Evolutionary conservation across 495 filamentous ascomycete genomes (phyloP).

Genomic region (Elasticomyces elasticus): DNA sequence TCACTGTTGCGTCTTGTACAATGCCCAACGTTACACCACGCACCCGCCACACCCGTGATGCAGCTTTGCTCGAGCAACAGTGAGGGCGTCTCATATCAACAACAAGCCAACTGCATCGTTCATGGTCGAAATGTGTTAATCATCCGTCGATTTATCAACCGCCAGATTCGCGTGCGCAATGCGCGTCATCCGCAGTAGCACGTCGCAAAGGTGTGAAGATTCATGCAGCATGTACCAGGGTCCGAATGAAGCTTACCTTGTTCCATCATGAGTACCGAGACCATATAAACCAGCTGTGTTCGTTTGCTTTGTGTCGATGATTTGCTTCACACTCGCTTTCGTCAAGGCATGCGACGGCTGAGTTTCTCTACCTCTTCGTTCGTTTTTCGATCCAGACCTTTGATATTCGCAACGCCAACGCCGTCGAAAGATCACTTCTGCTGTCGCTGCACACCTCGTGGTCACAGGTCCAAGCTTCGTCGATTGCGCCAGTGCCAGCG

Average conservation of each 20-base stretch:
- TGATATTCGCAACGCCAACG: neutral
- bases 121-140: neutral
- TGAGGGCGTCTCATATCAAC: neutral
- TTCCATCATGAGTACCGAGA: constrained; percentile 12
- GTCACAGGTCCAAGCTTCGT: neutral
- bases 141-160: neutral
- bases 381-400: neutral
- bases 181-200: neutral
- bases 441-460: neutral
- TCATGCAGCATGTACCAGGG: constrained; percentile 3
- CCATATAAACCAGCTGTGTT: constrained; percentile 6
- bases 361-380: too few relatives aligned
- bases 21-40: constrained; percentile 17
- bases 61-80: neutral
- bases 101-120: neutral
- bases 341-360: too few relatives aligned
- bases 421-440: neutral
- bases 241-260: constrained; percentile 15
- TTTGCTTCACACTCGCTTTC: neutral
- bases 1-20: neutral
- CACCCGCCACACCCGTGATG: neutral
- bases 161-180: neutral
- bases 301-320: neutral
- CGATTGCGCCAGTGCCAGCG: neutral
- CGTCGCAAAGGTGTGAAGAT: constrained; percentile 7